Conservation (phyloP, 805 yeast species). For the Pichia kluyveri region DNA sequence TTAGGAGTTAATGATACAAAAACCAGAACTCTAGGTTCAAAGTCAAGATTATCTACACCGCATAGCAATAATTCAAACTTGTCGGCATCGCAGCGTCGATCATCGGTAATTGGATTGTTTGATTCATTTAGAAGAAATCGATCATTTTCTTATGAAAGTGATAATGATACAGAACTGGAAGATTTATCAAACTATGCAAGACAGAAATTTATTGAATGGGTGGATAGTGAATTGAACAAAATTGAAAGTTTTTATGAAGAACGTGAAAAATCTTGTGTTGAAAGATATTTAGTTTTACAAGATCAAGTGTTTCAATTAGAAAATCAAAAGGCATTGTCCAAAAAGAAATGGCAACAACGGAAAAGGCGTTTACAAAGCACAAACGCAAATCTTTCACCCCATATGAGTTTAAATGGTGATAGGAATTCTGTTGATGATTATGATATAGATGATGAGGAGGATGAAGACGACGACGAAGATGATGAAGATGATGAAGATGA, state of each 20-base stretch:
- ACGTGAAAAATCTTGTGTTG: conserved; percentile 51
- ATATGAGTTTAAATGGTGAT: not conserved
- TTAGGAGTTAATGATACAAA: not conserved
- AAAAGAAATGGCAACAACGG: conserved; percentile 10
- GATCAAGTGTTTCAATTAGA: conserved; percentile 59
- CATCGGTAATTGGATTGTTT: conserved; percentile 17
- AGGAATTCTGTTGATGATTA: not conserved
- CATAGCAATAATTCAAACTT: not conserved
- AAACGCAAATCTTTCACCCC: not conserved
- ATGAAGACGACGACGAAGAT: conserved; percentile 8
- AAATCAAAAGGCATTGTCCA: conserved; percentile 36
- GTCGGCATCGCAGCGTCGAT: conserved; percentile 7
- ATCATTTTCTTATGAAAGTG: not conserved
- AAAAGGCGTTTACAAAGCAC: conserved; percentile 4
- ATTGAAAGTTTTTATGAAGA: conserved; percentile 53
- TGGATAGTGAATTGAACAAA: conserved; percentile 49
- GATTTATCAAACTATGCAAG: conserved; percentile 30
- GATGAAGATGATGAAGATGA: conserved; percentile 9
- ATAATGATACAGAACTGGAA: conserved; percentile 19
- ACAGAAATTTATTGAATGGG: conserved; percentile 53
- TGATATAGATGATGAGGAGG: conserved; percentile 11
- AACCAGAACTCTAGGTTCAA: not conserved
- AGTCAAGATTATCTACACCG: too few relatives aligned
- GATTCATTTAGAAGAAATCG: conserved; percentile 6
- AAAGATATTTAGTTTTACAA: conserved; percentile 51